phyloP scores from a whole-genome alignment of 2,329 filamentous ascomycete species.

The Fusarium brachygibbosum region DNA sequence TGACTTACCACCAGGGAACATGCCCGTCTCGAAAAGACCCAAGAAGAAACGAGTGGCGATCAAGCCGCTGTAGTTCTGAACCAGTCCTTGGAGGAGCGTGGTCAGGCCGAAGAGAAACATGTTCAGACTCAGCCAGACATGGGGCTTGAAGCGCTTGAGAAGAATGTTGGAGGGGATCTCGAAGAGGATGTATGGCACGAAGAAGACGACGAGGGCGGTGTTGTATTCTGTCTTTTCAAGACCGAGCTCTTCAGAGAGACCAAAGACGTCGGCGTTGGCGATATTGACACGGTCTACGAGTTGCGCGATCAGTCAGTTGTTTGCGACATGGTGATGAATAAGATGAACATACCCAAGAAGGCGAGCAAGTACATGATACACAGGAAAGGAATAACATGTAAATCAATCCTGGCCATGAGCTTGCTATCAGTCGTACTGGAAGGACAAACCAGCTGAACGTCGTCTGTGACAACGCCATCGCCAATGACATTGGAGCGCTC shows the following conservation, averaged over 20 bases:
- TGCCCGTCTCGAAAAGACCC: slow-evolving; percentile 80
- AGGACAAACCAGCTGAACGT: slow-evolving; percentile 57
- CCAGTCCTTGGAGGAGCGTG: slow-evolving; percentile 81
- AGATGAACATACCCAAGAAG: slow-evolving; percentile 66
- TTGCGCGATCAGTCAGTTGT: neutral
- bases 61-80: slow-evolving; percentile 81
- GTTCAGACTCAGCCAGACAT: slow-evolving; percentile 81
- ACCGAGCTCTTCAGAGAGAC: slow-evolving; percentile 71
- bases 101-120: slow-evolving; percentile 88
- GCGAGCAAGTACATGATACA: slow-evolving; percentile 79
- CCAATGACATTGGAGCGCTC: slow-evolving; percentile 32
- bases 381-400: slow-evolving; percentile 78
- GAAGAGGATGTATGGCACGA: slow-evolving; percentile 79
- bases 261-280: slow-evolving; percentile 79
- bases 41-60: slow-evolving; percentile 88
- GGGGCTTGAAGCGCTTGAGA: slow-evolving; percentile 72
- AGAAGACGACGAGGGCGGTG: slow-evolving; percentile 83
- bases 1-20: slow-evolving; percentile 67
- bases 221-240: slow-evolving; percentile 76
- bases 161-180: slow-evolving; percentile 79
- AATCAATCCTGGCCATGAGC: slow-evolving; percentile 78
- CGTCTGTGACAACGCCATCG: slow-evolving; percentile 29
- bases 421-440: slow-evolving; percentile 72
- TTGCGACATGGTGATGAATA: slow-evolving; percentile 4
- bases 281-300: slow-evolving; percentile 77